phyloP scores from a whole-genome alignment of 1,284 basidiomycete species.

The Serendipita sp. region DNA sequence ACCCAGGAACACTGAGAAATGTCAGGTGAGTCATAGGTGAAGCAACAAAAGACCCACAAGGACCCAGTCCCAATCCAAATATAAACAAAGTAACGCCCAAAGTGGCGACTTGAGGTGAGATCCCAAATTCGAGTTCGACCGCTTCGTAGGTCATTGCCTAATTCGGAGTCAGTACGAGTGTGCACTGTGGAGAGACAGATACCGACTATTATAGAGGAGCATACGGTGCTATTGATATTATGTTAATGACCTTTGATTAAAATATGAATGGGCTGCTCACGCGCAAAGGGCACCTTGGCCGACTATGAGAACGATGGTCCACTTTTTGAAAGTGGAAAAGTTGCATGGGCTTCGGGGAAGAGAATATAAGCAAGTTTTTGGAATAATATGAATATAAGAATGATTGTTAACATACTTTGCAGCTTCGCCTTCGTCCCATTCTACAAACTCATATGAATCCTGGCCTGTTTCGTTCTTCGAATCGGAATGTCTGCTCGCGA shows the following conservation, averaged over 20 bases:
- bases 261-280: neutral
- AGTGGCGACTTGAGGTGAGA: neutral
- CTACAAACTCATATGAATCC: neutral
- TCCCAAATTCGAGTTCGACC: neutral
- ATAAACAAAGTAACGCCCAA: neutral
- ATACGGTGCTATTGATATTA: neutral
- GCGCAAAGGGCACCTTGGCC: neutral
- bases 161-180: neutral
- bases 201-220: slow-evolving; percentile 2
- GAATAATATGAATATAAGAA: no score
- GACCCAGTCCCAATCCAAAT: neutral
- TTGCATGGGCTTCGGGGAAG: neutral
- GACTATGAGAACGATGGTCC: neutral
- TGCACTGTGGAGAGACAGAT: neutral
- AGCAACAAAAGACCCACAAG: neutral
- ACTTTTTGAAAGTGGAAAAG: neutral
- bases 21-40: neutral
- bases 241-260: neutral
- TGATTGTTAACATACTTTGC: neutral
- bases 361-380: neutral
- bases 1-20: neutral
- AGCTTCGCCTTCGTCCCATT: slow-evolving; percentile 2
- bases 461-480: neutral
- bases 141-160: neutral
- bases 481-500: neutral